Evolutionary conservation across 176 grass and related monocot species (phyloP).

Genomic region (Miscanthus lutarioriparius): DNA sequence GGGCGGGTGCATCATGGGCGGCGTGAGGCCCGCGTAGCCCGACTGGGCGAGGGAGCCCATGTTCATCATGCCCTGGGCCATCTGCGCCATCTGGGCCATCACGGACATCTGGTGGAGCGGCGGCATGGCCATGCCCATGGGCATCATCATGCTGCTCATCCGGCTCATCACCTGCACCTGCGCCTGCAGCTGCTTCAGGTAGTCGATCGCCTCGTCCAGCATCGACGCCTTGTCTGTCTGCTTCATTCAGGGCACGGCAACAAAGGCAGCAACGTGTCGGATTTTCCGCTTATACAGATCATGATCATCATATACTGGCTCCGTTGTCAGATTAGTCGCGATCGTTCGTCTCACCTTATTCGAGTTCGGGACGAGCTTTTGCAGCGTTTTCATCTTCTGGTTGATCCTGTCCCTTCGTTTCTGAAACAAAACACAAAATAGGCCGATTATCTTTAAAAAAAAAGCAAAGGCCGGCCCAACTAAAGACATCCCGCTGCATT

Average conservation of each 20-base stretch:
- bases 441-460: too few relatives aligned
- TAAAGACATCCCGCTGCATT: neutral
- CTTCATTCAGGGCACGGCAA: neutral
- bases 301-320: neutral
- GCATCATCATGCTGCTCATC: constrained; percentile 88
- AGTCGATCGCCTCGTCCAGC: constrained; percentile 95
- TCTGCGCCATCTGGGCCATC: constrained; percentile 78
- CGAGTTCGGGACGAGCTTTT: constrained; percentile 91
- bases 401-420: constrained; percentile 98
- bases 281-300: neutral
- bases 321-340: neutral
- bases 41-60: constrained; percentile 41
- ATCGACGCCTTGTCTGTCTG: constrained; percentile 98
- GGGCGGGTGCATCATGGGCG: constrained; percentile 47
- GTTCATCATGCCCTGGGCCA: constrained; percentile 75
- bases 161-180: constrained; percentile 82
- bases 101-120: constrained; percentile 78
- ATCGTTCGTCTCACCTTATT: constrained; percentile 61
- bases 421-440: constrained; percentile 35
- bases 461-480: neutral
- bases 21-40: constrained; percentile 44
- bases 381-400: constrained; percentile 89
- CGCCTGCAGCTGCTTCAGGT: constrained; percentile 92
- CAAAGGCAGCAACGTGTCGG: neutral
- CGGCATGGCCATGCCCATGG: constrained; percentile 58